Evolutionary conservation across 1,284 basidiomycete genomes (phyloP), one percentile per base, ranked within the genome.

Genomic region (Ceratobasidium sp.): DNA sequence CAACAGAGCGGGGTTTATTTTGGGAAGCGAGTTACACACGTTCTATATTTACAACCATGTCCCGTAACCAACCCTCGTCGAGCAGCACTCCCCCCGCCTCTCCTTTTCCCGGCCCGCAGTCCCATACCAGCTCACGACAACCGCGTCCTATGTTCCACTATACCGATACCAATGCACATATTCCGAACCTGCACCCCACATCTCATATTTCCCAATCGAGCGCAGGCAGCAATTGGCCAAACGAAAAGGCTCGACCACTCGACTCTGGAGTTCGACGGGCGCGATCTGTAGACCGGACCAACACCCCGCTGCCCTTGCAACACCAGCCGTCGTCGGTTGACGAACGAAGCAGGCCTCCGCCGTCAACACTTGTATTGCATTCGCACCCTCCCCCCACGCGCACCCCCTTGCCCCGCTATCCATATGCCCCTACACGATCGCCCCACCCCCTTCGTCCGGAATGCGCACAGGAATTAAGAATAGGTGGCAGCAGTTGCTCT

Each of bases 361-460:
- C 49, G 29, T 41, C 41, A 30, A 41, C 60, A 30, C 53, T 66
- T 5, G 59, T 53, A 36, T 56, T 66, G 36, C 69, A 70, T 29
- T 70, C 59, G 1, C 69, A 70, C 33, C 69, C 69, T 6, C 69
- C 69, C n/a, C 59, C 69, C 14, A 54, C 69, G 23, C 54, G 59
- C 21, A 49, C 59, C 8, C 59, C 56, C 13, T 23, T 66, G 41
- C 44, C 50, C 13, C 49, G 44, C 44, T 64, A 70, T 42, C 59
- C 60, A 30, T 57, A 67, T 50, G 41, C 44, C 39, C 54, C 60
- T 25, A 52, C 54, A 5, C 59, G 60, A 42, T 56, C 56, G 19
- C 59, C 56, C 19, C 52, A 70, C 54, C 54, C 62, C 39, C 59
- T 70, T 33, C 44, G 69, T 36, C 53, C 57, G 30, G 52, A 56